Conservation (phyloP, 768 basidiomycete species). For the Lyophyllum atratum region DNA sequence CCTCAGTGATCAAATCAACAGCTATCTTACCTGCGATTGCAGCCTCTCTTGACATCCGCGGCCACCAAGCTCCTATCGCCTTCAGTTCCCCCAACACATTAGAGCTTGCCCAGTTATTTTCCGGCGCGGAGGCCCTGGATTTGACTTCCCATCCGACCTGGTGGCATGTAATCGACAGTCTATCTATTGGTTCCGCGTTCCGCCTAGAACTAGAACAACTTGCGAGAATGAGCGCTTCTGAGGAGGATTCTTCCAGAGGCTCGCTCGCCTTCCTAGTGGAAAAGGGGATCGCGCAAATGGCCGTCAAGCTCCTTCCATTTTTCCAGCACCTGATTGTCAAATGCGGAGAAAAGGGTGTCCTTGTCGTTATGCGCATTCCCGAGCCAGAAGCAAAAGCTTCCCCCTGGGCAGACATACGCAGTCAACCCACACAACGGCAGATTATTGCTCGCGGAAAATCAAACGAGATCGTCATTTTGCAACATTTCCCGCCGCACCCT, state of each 20-base stretch:
- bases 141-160: conserved; percentile 56
- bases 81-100: conserved; percentile 85
- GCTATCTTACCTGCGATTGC: conserved; percentile 66
- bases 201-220: conserved; percentile 66
- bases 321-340: conserved; percentile 86
- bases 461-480: conserved; percentile 57
- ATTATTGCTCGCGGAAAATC: conserved; percentile 53
- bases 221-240: conserved; percentile 45
- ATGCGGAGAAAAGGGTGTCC: conserved; percentile 70
- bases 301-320: conserved; percentile 80
- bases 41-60: conserved; percentile 29
- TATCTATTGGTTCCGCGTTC: conserved; percentile 69
- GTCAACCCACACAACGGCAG: conserved; percentile 44
- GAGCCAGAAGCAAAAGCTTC: conserved; percentile 38
- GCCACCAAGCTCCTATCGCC: conserved; percentile 49
- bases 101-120: conserved; percentile 66
- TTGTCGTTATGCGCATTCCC: conserved; percentile 59
- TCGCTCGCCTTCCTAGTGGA: conserved; percentile 64
- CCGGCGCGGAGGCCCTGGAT: conserved; percentile 43
- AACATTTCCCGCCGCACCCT: conserved; percentile 68
- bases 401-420: conserved; percentile 53
- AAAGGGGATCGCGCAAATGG: conserved; percentile 77
- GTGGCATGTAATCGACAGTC: conserved; percentile 67
- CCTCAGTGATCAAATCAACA: conserved; percentile 81
- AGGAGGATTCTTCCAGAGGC: conserved; percentile 38